These are phyloP conservation scores for Leptographium galeiforme DNA, from an alignment of 2,329 filamentous ascomycete genomes.

Conservation along the genomic window DNA sequence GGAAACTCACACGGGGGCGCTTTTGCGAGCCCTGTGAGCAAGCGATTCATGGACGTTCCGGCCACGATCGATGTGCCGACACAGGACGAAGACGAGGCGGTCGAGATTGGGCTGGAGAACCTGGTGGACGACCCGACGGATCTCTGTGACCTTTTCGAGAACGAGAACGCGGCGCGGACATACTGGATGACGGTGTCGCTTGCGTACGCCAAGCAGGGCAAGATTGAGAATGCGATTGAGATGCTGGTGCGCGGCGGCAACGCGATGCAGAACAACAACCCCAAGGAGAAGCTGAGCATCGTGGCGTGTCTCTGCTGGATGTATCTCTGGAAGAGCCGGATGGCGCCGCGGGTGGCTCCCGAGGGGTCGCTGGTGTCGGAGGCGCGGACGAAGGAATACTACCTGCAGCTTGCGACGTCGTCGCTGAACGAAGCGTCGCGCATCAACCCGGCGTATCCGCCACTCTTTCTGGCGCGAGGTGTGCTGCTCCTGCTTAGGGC, in stretches of 20 bases:
- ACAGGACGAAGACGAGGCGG: conserved; percentile 56
- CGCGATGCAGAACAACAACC: conserved; percentile 55
- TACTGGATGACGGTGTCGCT: conserved; percentile 98
- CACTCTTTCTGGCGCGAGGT: conserved; percentile 80
- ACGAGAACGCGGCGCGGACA: conserved; percentile 77
- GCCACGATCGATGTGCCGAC: conserved; percentile 54
- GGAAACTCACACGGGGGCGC: conserved; percentile 14
- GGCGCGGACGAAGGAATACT: conserved; percentile 83
- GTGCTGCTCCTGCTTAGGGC: conserved; percentile 80
- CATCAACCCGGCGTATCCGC: conserved; percentile 83
- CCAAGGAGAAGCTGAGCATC: conserved; percentile 74
- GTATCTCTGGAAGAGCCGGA: conserved; percentile 76
- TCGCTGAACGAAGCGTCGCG: conserved; percentile 91
- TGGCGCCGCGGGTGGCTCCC: conserved; percentile 50
- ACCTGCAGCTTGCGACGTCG: conserved; percentile 77
- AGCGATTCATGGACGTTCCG: conserved; percentile 52
- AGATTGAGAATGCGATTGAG: conserved; percentile 71
- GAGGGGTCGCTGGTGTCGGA: conserved; percentile 56
- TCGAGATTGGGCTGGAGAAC: conserved; percentile 87
- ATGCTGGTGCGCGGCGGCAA: conserved; percentile 61
- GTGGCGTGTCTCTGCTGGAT: conserved; percentile 82
- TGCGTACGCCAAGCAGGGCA: conserved; percentile 91
- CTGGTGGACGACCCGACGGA: conserved; percentile 89
- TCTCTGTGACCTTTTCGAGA: conserved; percentile 87
- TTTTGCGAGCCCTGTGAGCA: conserved; percentile 28